Conservation (phyloP, 2,329 filamentous ascomycete genomes). For the Gnomoniopsis smithogilvyi region DNA sequence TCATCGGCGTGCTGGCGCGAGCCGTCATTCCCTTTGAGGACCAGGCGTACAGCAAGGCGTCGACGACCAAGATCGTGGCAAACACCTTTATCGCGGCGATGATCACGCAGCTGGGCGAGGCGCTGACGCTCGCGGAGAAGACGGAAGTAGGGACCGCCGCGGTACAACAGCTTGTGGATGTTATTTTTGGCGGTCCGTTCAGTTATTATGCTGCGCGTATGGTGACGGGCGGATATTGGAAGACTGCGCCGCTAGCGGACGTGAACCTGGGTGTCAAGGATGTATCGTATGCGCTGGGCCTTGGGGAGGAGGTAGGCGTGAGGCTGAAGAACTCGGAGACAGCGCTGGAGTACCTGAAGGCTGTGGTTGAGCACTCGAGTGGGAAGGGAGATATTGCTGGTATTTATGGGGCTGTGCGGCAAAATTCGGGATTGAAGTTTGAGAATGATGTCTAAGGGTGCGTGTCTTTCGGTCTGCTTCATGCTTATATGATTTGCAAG, state of each 20-base stretch:
- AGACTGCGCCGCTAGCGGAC: not conserved
- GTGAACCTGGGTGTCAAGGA: slow-evolving; percentile 1
- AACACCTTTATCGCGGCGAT: slow-evolving; percentile 2
- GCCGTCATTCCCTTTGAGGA: not conserved
- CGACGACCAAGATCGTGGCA: slow-evolving; percentile 2
- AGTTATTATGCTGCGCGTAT: not conserved
- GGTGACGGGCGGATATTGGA: not conserved
- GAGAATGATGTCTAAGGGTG: not conserved
- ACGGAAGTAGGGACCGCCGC: not conserved
- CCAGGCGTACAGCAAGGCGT: not conserved
- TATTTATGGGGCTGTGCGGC: slow-evolving; percentile 4
- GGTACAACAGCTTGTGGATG: not conserved
- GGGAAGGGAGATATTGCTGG: slow-evolving; percentile 7
- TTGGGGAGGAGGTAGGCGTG: not conserved
- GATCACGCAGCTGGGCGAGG: not conserved
- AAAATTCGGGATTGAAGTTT: not conserved
- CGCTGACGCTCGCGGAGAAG: slow-evolving; percentile 5
- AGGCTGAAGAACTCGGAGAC: not conserved
- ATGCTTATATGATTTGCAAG: no score
- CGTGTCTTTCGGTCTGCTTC: no score
- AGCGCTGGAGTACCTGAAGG: not conserved
- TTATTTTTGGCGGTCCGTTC: not conserved
- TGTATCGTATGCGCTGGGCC: not conserved
- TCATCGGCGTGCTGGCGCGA: not conserved
- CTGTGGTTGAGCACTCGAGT: not conserved